Evolutionary conservation across 352 stramenopile species (phyloP).

Genomic region (Globisporangium rhizosaccharum): DNA sequence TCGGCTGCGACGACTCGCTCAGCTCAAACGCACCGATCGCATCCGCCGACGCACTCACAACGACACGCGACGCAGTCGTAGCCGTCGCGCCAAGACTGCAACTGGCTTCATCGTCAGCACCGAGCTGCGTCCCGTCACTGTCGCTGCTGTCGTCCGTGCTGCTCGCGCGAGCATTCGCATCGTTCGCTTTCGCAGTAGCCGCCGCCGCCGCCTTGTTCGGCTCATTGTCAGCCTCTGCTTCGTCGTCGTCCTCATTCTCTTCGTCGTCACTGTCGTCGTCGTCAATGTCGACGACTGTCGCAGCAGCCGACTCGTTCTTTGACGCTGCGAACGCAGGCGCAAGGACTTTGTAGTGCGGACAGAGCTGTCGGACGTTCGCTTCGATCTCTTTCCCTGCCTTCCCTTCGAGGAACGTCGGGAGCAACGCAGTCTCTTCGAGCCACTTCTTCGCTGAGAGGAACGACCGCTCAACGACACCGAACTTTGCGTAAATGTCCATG

Average conservation of each 20-base stretch:
- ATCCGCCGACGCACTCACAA: neutral
- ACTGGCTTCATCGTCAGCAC: neutral
- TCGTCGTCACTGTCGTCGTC: conserved; percentile 5
- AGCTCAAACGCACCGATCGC: neutral
- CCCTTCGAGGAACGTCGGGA: conserved; percentile 10
- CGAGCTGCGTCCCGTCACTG: neutral
- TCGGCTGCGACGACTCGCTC: neutral
- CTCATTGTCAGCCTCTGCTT: neutral
- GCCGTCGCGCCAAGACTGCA: neutral
- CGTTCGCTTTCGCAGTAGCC: neutral
- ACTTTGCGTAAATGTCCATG: conserved; percentile 10
- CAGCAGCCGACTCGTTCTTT: conserved; percentile 7
- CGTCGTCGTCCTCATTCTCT: conserved; percentile 1
- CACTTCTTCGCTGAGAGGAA: conserved; percentile 16
- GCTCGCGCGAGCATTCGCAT: neutral
- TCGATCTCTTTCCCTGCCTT: conserved; percentile 9
- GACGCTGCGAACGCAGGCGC: conserved; percentile 9
- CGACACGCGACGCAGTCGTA: neutral
- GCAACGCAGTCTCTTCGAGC: conserved; percentile 18
- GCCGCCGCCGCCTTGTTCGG: conserved; percentile 1
- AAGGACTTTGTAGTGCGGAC: conserved; percentile 13
- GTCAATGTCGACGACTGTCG: conserved; percentile 11
- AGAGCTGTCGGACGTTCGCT: conserved; percentile 12
- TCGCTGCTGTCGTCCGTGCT: neutral
- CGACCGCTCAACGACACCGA: conserved; percentile 13